phyloP scores from a whole-genome alignment of 257 asterid genomes.

The Scutellaria galericulata region DNA sequence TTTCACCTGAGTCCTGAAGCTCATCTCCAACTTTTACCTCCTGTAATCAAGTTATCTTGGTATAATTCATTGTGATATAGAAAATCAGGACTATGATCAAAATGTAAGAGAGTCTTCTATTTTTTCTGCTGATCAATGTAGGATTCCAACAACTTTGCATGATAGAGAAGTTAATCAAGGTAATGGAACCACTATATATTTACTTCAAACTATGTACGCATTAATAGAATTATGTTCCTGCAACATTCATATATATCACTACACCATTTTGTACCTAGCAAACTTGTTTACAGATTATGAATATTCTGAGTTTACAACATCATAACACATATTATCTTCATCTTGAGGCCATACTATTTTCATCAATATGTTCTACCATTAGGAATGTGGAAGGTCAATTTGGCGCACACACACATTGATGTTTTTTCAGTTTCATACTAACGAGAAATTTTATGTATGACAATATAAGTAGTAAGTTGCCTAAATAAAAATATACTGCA shows the following conservation, averaged over 20 bases:
- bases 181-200: background rate
- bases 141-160: background rate
- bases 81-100: background rate
- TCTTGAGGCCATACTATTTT: slow-evolving; percentile 3
- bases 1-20: slow-evolving; percentile 87
- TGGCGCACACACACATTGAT: background rate
- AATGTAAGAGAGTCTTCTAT: background rate
- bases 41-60: slow-evolving; percentile 44
- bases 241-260: background rate
- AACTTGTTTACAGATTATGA: slow-evolving; percentile 3
- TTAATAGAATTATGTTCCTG: background rate
- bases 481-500: no score
- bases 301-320: slow-evolving; percentile 14
- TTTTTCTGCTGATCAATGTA: background rate
- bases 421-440: background rate
- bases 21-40: slow-evolving; percentile 87
- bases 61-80: background rate
- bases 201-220: slow-evolving; percentile 1
- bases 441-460: background rate
- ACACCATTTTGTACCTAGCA: background rate
- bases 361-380: background rate
- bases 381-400: slow-evolving; percentile 12
- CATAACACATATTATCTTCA: slow-evolving; percentile 3
- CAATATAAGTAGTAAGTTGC: background rate
- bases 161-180: background rate